A percentile compares a stretch with the other conserved stretches of the same genome.
phyloP scores from a whole-genome alignment of 2,329 filamentous ascomycete species.

The Domatiomyces catenatus region DNA sequence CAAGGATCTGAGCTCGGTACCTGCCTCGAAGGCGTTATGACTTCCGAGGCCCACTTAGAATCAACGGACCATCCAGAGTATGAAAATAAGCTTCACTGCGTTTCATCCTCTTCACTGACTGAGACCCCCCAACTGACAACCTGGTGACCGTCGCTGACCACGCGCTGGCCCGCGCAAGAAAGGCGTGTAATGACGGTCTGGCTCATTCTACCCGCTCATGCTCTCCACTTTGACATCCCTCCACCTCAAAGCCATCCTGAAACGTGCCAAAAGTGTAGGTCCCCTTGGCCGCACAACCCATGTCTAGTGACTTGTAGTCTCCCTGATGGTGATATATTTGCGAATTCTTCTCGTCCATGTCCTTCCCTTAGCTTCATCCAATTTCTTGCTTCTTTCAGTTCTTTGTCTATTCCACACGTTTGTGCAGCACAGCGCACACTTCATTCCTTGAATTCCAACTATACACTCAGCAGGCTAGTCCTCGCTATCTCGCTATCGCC shows the following conservation, averaged over 20 bases:
- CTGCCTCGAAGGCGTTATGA: not conserved
- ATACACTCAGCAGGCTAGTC: slow-evolving; percentile 15
- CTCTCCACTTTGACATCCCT: slow-evolving; percentile 1
- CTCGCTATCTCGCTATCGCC: slow-evolving; percentile 5
- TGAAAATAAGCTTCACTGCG: not conserved
- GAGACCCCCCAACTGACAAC: no score
- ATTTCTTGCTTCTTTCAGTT: slow-evolving; percentile 12
- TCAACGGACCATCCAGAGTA: not conserved
- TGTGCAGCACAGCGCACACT: slow-evolving; percentile 18
- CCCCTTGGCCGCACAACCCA: slow-evolving; percentile 2
- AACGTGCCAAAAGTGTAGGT: slow-evolving; percentile 11
- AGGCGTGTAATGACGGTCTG: not conserved
- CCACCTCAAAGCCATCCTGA: slow-evolving; percentile 9
- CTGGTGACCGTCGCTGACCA: not conserved
- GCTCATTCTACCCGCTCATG: not conserved
- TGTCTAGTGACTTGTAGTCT: slow-evolving; percentile 1
- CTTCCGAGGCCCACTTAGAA: not conserved
- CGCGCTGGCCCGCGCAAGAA: not conserved
- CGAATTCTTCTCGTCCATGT: slow-evolving; percentile 7
- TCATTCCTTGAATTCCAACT: slow-evolving; percentile 12
- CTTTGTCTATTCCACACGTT: slow-evolving; percentile 18
- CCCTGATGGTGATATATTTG: slow-evolving; percentile 10
- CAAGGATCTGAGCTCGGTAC: not conserved
- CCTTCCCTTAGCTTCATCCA: slow-evolving; percentile 7
- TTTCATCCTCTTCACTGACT: not conserved